Base-by-base conservation (phyloP, 2,329 filamentous ascomycete genomes). In the Fusarium sarcochroum region DNA sequence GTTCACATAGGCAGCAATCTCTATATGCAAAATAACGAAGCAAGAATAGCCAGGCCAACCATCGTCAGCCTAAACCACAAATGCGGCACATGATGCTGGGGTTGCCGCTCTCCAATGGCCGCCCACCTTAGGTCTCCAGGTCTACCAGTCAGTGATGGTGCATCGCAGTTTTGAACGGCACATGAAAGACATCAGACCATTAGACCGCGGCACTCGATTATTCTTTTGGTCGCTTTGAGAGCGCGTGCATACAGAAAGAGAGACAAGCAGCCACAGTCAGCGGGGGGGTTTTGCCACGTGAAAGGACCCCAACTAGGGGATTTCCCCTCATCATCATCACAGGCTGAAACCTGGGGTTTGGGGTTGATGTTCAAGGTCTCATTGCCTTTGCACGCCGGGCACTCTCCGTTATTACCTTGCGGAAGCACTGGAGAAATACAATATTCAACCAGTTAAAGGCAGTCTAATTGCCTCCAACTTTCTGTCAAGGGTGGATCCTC, bases 361-460 rank as follows among this genome's bases (percentile, higher is more conserved):
- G 48, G 48, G 48, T 58, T 55, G 49, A 54, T 51, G 27, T 57
- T 47, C 34, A 42, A 49, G 51, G 30, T 49, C 42, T 38, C 32
- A 52, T 42, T 45, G n/a, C 25, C 9, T 35, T 64, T 58, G 47
- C 40, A 48, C 23, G n/a, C 38, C 54, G 59, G 55, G 35, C 52
- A 70, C 55, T 56, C 68, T 69, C 52, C 58, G 59, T 66, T 55
- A 55, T 25, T 37, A 50, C 51, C 17, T 25, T 57, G 51, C 44
- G 38, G 45, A 50, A 61, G 51, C 37, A 41, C 51, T 50, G 34
- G 53, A 53, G 52, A 57, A 62, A 51, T 48, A 51, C 23, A 42
- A 27, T 60, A 62, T 41, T 27, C 59, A 60, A 47, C 72, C 70
- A 73, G 68, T 74, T 58, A 63, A 34, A 61, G 50, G 63, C 42